Percentiles rank a stretch among this genome's conserved stretches.
These are phyloP conservation scores for Ganoderma leucocontextum DNA, from an alignment of 1,284 basidiomycete species.

Conservation along the genomic window DNA sequence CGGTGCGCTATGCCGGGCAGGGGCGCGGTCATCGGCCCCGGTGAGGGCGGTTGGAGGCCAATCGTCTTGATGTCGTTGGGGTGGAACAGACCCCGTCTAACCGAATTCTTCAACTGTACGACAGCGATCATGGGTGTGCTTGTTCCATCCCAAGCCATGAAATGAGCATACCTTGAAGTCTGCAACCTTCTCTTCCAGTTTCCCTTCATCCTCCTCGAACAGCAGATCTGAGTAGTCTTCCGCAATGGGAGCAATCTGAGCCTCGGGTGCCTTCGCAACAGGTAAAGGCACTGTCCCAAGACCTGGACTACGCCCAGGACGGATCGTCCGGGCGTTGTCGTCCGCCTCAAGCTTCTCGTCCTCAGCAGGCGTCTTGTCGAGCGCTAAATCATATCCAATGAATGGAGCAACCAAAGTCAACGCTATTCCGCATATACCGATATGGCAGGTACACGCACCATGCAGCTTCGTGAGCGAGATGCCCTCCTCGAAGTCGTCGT, in stretches of 20 bases:
- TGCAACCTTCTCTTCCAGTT: constrained; percentile 78
- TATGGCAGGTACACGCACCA: constrained; percentile 50
- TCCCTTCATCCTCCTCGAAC: constrained; percentile 75
- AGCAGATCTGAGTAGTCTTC: constrained; percentile 93
- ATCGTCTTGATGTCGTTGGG: constrained; percentile 86
- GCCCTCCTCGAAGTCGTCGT: constrained; percentile 96
- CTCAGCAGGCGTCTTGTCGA: constrained; percentile 67
- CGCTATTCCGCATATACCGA: neutral
- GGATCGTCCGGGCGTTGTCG: constrained; percentile 81
- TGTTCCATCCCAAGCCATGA: neutral
- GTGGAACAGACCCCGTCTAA: constrained; percentile 81
- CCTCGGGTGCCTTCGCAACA: constrained; percentile 65
- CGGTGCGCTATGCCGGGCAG: constrained; percentile 58
- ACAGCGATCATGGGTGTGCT: neutral
- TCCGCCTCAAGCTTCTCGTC: constrained; percentile 72
- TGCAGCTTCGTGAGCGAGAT: constrained; percentile 89
- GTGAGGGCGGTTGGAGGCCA: constrained; percentile 55
- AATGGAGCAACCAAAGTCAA: neutral
- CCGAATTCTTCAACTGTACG: constrained; percentile 71
- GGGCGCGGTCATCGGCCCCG: constrained; percentile 71
- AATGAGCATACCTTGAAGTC: constrained; percentile 72
- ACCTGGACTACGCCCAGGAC: constrained; percentile 72
- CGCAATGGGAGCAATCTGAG: constrained; percentile 68
- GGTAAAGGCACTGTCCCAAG: constrained; percentile 51
- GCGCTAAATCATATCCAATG: constrained; percentile 47